A percentile compares a stretch with the other conserved stretches of the same genome.
Evolutionary conservation across 1,139 yeast genomes (phyloP).

Genomic region (Kodamaea derodonti): DNA sequence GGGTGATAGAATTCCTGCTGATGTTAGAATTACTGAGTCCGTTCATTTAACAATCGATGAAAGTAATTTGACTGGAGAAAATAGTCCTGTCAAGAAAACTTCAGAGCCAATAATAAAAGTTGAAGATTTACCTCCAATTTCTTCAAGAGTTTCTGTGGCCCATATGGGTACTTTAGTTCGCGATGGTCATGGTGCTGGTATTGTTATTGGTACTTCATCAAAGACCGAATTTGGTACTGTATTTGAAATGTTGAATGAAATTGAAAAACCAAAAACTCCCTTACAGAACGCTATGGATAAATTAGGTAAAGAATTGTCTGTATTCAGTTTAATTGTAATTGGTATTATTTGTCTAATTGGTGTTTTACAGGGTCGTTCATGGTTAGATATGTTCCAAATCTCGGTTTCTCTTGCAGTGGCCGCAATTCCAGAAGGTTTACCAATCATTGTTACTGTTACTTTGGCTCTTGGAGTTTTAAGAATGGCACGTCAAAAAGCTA

Average conservation of each 20-base stretch:
- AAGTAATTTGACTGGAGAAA: constrained; percentile 92
- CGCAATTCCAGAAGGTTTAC: constrained; percentile 96
- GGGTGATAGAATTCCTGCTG: constrained; percentile 96
- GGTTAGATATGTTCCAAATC: constrained; percentile 97
- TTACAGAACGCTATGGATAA: constrained; percentile 92
- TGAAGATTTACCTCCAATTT: constrained; percentile 42
- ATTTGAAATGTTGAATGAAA: constrained; percentile 88
- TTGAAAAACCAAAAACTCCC: constrained; percentile 95
- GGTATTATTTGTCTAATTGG: constrained; percentile 87
- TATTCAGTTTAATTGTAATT: constrained; percentile 78
- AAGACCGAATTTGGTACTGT: constrained; percentile 86
- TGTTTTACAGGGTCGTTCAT: constrained; percentile 80
- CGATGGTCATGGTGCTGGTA: constrained; percentile 89
- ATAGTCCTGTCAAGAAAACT: constrained; percentile 71
- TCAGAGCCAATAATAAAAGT: constrained; percentile 29
- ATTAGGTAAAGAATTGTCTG: constrained; percentile 82
- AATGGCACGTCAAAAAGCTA: constrained; percentile 92
- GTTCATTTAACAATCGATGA: constrained; percentile 83
- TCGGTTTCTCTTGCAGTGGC: constrained; percentile 96
- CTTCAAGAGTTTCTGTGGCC: constrained; percentile 72
- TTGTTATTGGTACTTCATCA: constrained; percentile 86
- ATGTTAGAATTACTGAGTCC: constrained; percentile 72
- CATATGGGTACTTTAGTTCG: constrained; percentile 95
- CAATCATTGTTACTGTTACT: constrained; percentile 94
- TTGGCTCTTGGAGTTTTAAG: constrained; percentile 90